Base-by-base conservation (phyloP, 495 filamentous ascomycete genomes). In the Massariosphaeria phaeospora region DNA sequence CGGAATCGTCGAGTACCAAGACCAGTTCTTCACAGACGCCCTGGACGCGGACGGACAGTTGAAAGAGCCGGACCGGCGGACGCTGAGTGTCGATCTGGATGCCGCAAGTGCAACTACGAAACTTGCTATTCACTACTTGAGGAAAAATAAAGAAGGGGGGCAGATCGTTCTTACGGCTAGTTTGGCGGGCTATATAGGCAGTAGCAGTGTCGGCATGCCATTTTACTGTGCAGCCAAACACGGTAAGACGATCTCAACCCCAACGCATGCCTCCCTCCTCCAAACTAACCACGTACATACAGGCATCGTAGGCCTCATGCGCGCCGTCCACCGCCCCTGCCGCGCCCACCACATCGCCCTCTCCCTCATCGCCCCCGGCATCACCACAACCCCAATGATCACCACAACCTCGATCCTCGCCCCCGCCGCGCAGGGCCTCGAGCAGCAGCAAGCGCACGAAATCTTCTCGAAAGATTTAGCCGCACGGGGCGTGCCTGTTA, bases 181-280 rank as follows among this genome's bases (percentile, higher is more conserved):
- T 21, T 38, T 70, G 41, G 67, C 67, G 0, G 67, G 67, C 2
- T 70, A 70, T 58, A 55, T 70, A 11, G 67, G 63, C 1, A 63
- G 51, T 20, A 66, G 63, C 1, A 63, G 51, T 20, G 66, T 66
- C 8, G 67, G 66, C 1, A 64, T 63, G 35, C 67, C 67, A 18
- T 49, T 66, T 1, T 70, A 70, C 44, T 61, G 53, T 1, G 67
- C 67, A 11, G 67, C 67, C 0, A 70, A 70, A 38, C 67, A 70
- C 48, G 62, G 54, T 52, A 51, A 12, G 57, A 44, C 45, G 29
- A 33, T 33, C 7, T 13, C 29, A 33, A 7, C 29, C 29, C 7
- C 7, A 33, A 13, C 7, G 29, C 13, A 7, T 7, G 13, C 29
- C 7, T 24, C 21, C 3, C 3, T n/a, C 33, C 17, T 15, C 6